These are phyloP conservation scores for Fraxinus velutina DNA, from an alignment of 305 asterid genomes.

Conservation along the genomic window DNA sequence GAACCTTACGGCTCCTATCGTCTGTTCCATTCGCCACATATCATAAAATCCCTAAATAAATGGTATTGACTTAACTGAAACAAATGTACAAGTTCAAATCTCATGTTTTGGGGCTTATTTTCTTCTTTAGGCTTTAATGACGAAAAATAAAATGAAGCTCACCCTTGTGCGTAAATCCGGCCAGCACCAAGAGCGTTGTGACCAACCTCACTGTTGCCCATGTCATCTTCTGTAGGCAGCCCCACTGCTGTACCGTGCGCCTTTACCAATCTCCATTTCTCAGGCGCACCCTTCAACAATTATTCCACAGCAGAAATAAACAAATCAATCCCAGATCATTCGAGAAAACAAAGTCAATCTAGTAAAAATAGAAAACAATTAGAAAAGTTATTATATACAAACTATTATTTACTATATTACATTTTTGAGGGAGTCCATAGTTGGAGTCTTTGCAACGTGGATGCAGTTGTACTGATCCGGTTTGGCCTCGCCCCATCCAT, in stretches of 20 bases:
- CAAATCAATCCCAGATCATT: conserved; percentile 6
- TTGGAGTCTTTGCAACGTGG: conserved; percentile 82
- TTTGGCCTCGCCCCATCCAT: conserved; percentile 93
- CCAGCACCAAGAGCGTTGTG: conserved; percentile 99
- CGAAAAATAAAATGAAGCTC: conserved; percentile 12
- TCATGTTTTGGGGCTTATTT: not conserved
- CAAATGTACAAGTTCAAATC: not conserved
- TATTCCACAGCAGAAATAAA: conserved; percentile 6
- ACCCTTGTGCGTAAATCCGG: conserved; percentile 92
- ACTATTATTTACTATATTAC: conserved; percentile 26
- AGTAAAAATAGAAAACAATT: not conserved
- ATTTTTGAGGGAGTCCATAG: conserved; percentile 87
- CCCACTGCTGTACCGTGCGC: conserved; percentile 95
- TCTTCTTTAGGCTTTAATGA: not conserved
- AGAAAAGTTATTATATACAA: not conserved
- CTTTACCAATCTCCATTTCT: conserved; percentile 81
- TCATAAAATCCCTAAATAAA: not conserved
- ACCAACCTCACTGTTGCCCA: conserved; percentile 98
- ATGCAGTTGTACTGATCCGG: conserved; percentile 78
- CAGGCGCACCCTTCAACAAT: conserved; percentile 75
- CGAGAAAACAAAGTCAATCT: not conserved
- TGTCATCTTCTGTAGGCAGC: conserved; percentile 88
- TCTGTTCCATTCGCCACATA: not conserved
- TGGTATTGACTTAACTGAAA: not conserved
- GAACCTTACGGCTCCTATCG: not conserved